phyloP scores from a whole-genome alignment of 2,329 filamentous ascomycete genomes.

The Cladosporium austrohemisphaericum region DNA sequence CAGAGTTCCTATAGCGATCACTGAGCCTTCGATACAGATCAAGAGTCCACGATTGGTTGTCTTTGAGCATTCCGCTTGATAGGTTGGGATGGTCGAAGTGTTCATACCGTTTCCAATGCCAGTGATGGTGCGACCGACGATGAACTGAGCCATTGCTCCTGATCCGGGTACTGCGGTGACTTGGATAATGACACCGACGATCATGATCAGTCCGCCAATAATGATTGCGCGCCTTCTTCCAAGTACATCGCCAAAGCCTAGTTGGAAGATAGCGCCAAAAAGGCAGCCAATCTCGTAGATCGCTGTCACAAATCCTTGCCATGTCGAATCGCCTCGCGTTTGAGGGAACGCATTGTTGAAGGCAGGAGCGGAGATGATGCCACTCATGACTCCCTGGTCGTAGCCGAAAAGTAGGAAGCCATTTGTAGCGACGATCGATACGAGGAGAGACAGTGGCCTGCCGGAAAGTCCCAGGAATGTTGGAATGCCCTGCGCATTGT shows the following conservation, averaged over 20 bases:
- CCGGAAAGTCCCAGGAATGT: constrained; percentile 59
- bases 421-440: constrained; percentile 60
- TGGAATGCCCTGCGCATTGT: constrained; percentile 34
- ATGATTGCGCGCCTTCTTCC: constrained; percentile 8
- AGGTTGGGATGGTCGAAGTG: constrained; percentile 48
- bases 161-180: constrained; percentile 43
- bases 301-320: constrained; percentile 40
- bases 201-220: constrained; percentile 37
- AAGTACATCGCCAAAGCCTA: constrained; percentile 1
- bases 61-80: constrained; percentile 48
- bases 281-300: constrained; percentile 15
- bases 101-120: constrained; percentile 50
- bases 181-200: constrained; percentile 47
- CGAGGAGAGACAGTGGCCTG: constrained; percentile 51
- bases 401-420: constrained; percentile 13
- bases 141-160: constrained; percentile 40
- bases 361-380: constrained; percentile 63
- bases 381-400: constrained; percentile 31
- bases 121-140: constrained; percentile 48
- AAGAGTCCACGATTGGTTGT: constrained; percentile 47
- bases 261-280: constrained; percentile 7
- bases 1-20: constrained; percentile 44
- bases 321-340: constrained; percentile 39
- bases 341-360: constrained; percentile 50
- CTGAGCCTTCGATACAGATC: constrained; percentile 12